Conservation (phyloP, 2,329 filamentous ascomycete genomes). For the Penicillium corylophilum region DNA sequence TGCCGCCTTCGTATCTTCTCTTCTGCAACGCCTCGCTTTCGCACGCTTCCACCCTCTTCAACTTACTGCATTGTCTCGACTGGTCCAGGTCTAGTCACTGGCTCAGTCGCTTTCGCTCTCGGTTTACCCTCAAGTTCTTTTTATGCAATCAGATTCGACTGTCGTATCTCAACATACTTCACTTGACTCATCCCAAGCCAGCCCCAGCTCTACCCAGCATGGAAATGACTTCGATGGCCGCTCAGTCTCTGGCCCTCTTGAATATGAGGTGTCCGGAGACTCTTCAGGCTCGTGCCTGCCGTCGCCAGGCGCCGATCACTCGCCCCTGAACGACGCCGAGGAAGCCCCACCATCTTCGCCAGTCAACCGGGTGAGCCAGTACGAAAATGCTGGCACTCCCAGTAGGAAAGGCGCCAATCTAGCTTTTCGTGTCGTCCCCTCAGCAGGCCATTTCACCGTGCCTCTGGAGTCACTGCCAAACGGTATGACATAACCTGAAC, state of each 20-base stretch:
- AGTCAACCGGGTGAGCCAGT: constrained; percentile 54
- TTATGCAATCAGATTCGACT: constrained; percentile 64
- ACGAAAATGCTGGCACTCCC: constrained; percentile 51
- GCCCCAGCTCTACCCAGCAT: constrained; percentile 55
- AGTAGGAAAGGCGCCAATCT: constrained; percentile 42
- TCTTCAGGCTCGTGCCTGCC: constrained; percentile 22
- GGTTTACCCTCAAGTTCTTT: constrained; percentile 46
- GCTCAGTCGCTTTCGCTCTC: constrained; percentile 54
- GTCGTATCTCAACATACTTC: constrained; percentile 49
- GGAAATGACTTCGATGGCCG: constrained; percentile 52
- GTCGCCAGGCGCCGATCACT: constrained; percentile 17
- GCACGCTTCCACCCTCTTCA: constrained; percentile 3
- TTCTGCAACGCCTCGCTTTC: constrained; percentile 13
- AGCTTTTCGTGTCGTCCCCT: constrained; percentile 53
- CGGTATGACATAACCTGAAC: constrained; percentile 54
- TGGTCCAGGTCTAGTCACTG: constrained; percentile 50
- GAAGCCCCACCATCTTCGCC: constrained; percentile 41
- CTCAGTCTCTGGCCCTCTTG: constrained; percentile 45
- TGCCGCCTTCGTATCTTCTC: constrained; percentile 9
- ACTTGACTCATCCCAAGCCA: constrained; percentile 39
- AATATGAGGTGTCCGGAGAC: constrained; percentile 41
- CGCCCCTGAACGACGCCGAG: constrained; percentile 29
- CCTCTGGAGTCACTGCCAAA: constrained; percentile 70
- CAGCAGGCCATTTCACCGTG: constrained; percentile 44
- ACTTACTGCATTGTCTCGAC: constrained; percentile 34